Percentiles rank a stretch among this genome's conserved stretches.
phyloP scores from a whole-genome alignment of 441 rosid genomes.

The Breynia disticha region DNA sequence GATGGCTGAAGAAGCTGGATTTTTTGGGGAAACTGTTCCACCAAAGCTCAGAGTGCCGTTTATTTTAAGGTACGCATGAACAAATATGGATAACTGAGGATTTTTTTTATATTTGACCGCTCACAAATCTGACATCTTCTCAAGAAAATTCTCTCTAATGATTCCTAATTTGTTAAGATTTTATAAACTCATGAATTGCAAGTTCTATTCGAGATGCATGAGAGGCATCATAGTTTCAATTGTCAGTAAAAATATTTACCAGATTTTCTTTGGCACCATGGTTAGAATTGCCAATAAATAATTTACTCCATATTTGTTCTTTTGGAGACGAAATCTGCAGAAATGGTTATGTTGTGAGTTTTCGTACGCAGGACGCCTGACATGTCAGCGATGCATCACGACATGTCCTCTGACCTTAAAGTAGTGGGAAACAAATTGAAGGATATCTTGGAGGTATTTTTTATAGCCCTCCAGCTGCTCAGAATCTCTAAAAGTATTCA shows the following conservation, averaged over 20 bases:
- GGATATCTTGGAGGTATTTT: constrained; percentile 48
- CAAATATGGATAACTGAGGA: no score
- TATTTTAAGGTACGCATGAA: constrained; percentile 46
- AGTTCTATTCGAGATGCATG: no score
- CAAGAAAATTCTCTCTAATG: no score
- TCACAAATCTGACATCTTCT: no score
- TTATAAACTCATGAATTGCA: no score
- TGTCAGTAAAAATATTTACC: no score
- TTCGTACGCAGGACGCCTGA: constrained; percentile 52
- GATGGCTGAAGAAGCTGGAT: constrained; percentile 78
- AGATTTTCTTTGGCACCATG: no score
- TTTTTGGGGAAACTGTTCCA: constrained; percentile 74
- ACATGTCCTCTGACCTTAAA: constrained; percentile 49
- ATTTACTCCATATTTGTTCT: not conserved
- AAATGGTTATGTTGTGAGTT: constrained; percentile 11
- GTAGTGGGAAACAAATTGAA: constrained; percentile 43
- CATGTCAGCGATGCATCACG: constrained; percentile 74
- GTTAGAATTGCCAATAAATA: no score
- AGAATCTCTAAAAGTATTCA: not conserved
- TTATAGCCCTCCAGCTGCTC: constrained; percentile 1
- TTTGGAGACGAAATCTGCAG: not conserved
- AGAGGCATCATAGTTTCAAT: no score
- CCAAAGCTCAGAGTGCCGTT: constrained; percentile 64
- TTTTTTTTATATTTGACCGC: no score
- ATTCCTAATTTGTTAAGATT: no score